phyloP scores from a whole-genome alignment of 768 basidiomycete genomes.

The Lentinula boryana region DNA sequence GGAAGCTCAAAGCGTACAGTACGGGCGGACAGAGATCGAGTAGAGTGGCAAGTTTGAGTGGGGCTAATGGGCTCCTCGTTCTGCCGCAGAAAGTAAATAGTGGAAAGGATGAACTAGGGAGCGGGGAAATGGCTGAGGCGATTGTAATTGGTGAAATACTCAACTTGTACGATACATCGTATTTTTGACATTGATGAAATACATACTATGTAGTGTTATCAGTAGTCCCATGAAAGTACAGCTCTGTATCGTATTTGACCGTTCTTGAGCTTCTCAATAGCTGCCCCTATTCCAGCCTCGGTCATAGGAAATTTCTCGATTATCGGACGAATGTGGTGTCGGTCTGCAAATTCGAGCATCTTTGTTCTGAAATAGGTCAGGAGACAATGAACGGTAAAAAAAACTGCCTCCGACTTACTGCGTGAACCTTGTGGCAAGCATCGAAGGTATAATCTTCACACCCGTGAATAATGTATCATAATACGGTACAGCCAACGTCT shows the following conservation, averaged over 20 bases:
- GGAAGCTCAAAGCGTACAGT: conserved; percentile 59
- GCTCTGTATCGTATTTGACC: conserved; percentile 26
- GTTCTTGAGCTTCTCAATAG: conserved; percentile 16
- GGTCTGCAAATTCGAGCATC: conserved; percentile 27
- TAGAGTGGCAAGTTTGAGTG: conserved; percentile 71
- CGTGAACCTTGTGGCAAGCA: conserved; percentile 1
- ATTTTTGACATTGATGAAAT: neutral
- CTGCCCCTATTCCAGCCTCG: conserved; percentile 21
- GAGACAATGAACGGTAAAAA: neutral
- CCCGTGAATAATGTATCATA: conserved; percentile 11
- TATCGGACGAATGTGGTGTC: conserved; percentile 19
- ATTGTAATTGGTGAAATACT: conserved; percentile 67
- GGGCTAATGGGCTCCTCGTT: conserved; percentile 74
- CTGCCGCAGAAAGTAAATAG: conserved; percentile 42
- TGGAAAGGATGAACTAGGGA: conserved; percentile 31
- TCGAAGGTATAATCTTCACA: conserved; percentile 10
- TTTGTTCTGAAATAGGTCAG: conserved; percentile 2
- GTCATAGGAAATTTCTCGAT: conserved; percentile 23
- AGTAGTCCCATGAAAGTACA: conserved; percentile 13
- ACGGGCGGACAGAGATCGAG: conserved; percentile 88
- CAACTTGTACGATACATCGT: neutral
- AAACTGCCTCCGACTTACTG: neutral
- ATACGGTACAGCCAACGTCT: conserved; percentile 18
- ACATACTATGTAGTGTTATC: neutral
- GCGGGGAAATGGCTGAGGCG: conserved; percentile 52